phyloP scores from a whole-genome alignment of 208 protist species.

The Trichomonas gallinae region DNA sequence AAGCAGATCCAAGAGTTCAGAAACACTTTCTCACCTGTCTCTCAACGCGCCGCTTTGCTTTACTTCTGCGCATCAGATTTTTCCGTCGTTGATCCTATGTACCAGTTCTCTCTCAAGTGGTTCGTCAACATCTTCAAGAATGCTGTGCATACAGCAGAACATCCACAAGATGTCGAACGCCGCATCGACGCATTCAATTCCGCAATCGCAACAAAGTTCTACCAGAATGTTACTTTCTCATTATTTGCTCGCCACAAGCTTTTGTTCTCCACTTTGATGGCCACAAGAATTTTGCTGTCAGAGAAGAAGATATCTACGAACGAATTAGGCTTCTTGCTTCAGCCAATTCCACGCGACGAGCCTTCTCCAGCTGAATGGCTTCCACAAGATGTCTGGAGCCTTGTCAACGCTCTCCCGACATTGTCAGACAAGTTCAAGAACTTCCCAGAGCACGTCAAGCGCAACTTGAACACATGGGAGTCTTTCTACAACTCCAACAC shows the following conservation, averaged over 20 bases:
- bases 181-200: conserved; percentile 39
- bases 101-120: conserved; percentile 31
- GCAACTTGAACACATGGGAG: neutral
- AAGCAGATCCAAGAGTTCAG: conserved; percentile 70
- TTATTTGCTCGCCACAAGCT: conserved; percentile 96
- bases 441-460: neutral
- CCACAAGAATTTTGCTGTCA: neutral
- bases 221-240: conserved; percentile 73
- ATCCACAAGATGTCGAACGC: neutral
- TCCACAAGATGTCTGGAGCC: neutral
- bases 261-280: conserved; percentile 92
- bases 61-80: conserved; percentile 73
- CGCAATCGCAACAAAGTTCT: conserved; percentile 66
- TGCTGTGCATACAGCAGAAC: neutral
- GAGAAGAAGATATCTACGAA: conserved; percentile 42
- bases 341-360: neutral
- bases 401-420: neutral
- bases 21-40: conserved; percentile 69
- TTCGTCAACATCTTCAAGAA: conserved; percentile 16
- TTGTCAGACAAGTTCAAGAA: neutral
- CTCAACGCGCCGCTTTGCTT: conserved; percentile 67
- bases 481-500: neutral
- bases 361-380: conserved; percentile 49
- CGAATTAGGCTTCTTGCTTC: conserved; percentile 44
- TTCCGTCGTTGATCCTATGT: conserved; percentile 46